These are phyloP conservation scores for Kuraishia piskuri DNA, from an alignment of 805 yeast genomes.

Conservation along the genomic window DNA sequence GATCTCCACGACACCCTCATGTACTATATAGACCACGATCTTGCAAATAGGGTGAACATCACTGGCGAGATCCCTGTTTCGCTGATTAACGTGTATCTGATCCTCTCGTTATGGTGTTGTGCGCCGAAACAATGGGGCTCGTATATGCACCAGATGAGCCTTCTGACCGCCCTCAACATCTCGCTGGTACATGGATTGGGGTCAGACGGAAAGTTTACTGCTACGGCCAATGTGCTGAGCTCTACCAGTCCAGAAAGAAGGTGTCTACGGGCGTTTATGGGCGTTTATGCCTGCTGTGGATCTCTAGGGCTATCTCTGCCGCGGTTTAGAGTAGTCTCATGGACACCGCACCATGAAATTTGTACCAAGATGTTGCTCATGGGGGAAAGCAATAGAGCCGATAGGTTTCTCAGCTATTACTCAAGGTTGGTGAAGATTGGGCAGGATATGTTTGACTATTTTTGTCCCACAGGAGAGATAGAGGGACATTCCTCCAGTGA, in stretches of 20 bases:
- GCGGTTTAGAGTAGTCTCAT: constrained; percentile 38
- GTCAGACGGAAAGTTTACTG: constrained; percentile 20
- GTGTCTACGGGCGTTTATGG: constrained; percentile 32
- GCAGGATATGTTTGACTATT: constrained; percentile 36
- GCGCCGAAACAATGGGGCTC: constrained; percentile 46
- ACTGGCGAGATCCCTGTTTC: constrained; percentile 34
- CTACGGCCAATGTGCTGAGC: constrained; percentile 15
- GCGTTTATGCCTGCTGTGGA: constrained; percentile 43
- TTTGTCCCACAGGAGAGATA: constrained; percentile 20
- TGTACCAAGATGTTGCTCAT: constrained; percentile 23
- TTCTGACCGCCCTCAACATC: constrained; percentile 34
- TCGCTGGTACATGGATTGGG: constrained; percentile 43
- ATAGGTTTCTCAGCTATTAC: constrained; percentile 34
- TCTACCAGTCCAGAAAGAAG: constrained; percentile 24
- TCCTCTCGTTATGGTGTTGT: constrained; percentile 42
- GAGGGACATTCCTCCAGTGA: constrained; percentile 4
- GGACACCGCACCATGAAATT: constrained; percentile 36
- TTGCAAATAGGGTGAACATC: constrained; percentile 34
- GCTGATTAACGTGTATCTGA: constrained; percentile 32
- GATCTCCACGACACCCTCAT: constrained; percentile 31
- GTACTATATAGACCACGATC: constrained; percentile 34
- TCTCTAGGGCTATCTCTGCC: constrained; percentile 42
- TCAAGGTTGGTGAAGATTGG: constrained; percentile 38
- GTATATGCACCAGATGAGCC: constrained; percentile 41
- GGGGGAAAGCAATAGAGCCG: constrained; percentile 29